Percentiles rank a stretch among this genome's conserved stretches.
phyloP scores from a whole-genome alignment of 306 rosid genomes.

The Cotoneaster glaucophyllus region DNA sequence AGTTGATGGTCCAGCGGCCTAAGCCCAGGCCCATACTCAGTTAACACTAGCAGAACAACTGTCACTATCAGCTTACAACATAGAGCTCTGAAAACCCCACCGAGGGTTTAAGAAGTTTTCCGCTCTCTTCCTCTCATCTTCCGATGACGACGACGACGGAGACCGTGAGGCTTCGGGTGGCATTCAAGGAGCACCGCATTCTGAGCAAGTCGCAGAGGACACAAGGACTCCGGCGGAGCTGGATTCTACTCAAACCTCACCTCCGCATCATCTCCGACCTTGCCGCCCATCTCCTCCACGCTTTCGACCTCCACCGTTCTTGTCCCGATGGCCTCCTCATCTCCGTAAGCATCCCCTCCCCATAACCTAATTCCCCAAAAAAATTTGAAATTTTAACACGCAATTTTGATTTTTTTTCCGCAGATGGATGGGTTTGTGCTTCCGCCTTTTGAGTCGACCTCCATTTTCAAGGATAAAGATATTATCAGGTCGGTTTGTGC shows the following conservation, averaged over 20 bases:
- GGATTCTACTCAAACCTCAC: conserved; percentile 78
- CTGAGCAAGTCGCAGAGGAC: conserved; percentile 48
- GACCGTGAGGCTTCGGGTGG: conserved; percentile 55
- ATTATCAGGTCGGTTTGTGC: conserved; percentile 50
- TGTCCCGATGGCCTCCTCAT: conserved; percentile 69
- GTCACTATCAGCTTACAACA: neutral
- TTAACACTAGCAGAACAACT: neutral
- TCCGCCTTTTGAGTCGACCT: conserved; percentile 79
- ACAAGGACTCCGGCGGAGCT: conserved; percentile 60
- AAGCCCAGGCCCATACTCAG: neutral
- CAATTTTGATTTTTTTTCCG: conserved; percentile 4
- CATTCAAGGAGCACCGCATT: conserved; percentile 44
- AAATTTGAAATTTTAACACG: neutral
- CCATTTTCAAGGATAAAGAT: conserved; percentile 78
- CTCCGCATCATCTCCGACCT: conserved; percentile 62
- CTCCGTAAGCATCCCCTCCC: conserved; percentile 34
- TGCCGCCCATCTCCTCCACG: conserved; percentile 35
- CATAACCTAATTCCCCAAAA: neutral
- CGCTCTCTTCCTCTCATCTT: neutral
- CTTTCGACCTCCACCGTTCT: conserved; percentile 50
- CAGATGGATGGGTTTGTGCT: conserved; percentile 95
- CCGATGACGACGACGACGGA: conserved; percentile 33
- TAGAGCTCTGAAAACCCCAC: neutral
- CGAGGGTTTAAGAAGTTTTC: conserved; percentile 7
- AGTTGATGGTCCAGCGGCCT: neutral